phyloP scores from a whole-genome alignment of 306 rosid genomes.

The Hylodesmum podocarpum region DNA sequence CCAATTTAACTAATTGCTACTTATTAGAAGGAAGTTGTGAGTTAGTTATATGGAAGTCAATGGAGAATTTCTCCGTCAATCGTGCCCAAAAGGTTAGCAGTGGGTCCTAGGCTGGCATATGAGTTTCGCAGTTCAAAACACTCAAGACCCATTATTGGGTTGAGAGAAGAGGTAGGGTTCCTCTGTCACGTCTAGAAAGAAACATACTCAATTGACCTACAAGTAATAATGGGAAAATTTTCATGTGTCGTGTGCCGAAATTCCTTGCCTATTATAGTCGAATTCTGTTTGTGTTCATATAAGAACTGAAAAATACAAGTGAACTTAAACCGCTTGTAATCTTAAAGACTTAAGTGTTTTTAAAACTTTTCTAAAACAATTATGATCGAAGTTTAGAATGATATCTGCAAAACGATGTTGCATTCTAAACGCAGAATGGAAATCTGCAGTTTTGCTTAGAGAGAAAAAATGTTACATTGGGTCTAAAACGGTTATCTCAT shows the following conservation, averaged over 20 bases:
- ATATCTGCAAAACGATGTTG: too few species aligned
- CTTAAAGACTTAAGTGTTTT: too few species aligned
- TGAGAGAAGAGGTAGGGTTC: background rate
- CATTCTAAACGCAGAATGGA: too few species aligned
- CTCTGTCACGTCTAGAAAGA: constrained; percentile 6
- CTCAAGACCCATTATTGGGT: background rate
- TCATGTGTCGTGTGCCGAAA: background rate
- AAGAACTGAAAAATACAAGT: too few species aligned
- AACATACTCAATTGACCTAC: background rate
- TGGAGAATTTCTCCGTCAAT: constrained; percentile 31
- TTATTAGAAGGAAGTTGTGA: background rate
- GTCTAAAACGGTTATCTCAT: too few species aligned
- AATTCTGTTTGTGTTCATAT: too few species aligned
- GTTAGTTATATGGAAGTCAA: background rate
- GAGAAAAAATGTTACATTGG: too few species aligned
- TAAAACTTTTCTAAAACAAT: too few species aligned
- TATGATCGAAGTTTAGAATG: too few species aligned
- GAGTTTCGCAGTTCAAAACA: background rate
- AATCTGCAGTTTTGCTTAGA: too few species aligned
- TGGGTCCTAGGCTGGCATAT: background rate
- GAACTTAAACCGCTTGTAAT: too few species aligned
- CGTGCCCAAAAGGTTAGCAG: background rate
- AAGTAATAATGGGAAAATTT: background rate
- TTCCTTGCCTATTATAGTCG: too few species aligned
- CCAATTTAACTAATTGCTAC: background rate